These are phyloP conservation scores for Wakefieldia striispora DNA, from an alignment of 768 basidiomycete species.

Conservation along the genomic window DNA sequence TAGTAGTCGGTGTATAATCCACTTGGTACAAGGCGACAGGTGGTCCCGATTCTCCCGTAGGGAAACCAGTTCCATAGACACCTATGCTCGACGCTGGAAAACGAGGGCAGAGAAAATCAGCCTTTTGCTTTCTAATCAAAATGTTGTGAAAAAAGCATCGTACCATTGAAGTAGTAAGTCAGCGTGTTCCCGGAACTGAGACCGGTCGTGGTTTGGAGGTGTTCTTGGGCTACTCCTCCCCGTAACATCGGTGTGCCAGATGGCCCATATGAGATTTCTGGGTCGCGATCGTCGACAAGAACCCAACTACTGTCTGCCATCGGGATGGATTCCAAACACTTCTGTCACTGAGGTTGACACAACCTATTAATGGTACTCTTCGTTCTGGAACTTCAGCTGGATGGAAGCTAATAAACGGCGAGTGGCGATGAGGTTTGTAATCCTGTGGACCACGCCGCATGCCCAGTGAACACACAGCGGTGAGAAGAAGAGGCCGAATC, in stretches of 20 bases:
- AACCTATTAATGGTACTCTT: neutral
- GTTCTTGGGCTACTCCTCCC: neutral
- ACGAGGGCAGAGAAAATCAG: neutral
- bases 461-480: too few species aligned
- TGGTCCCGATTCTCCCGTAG: neutral
- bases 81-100: constrained; percentile 5
- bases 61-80: neutral
- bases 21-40: constrained; percentile 1
- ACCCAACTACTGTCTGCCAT: neutral
- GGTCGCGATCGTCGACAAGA: constrained; percentile 1
- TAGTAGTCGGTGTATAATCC: neutral
- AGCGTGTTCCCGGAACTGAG: neutral
- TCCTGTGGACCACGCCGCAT: too few species aligned
- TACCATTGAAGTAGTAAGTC: constrained; percentile 5
- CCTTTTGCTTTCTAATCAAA: neutral
- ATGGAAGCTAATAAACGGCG: too few species aligned
- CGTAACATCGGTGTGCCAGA: neutral
- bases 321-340: neutral
- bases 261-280: neutral
- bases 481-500: too few species aligned
- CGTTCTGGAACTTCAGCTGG: neutral
- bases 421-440: too few species aligned
- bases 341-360: neutral
- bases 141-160: too few species aligned
- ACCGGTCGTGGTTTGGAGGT: neutral